Evolutionary conservation across 148 eudicot genomes (phyloP).

Genomic region (Cornus florida): DNA sequence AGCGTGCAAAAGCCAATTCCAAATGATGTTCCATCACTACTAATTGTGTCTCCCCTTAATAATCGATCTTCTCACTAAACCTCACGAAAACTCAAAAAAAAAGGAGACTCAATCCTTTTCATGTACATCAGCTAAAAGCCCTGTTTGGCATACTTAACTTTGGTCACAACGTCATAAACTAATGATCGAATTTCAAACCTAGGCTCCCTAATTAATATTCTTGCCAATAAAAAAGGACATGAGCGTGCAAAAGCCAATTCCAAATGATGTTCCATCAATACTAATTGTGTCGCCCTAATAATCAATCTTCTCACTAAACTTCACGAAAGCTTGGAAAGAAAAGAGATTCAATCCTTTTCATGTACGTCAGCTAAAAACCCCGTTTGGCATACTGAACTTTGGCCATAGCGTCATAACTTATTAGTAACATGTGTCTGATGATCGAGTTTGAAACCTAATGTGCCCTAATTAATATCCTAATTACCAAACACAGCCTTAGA

Average conservation of each 20-base stretch:
- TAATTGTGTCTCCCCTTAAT: neutral
- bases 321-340: neutral
- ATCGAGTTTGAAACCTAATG: constrained; percentile 30
- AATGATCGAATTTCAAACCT: constrained; percentile 36
- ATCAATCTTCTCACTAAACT: constrained; percentile 1
- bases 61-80: constrained; percentile 1
- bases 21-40: constrained; percentile 10
- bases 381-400: neutral
- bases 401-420: neutral
- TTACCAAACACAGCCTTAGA: constrained; percentile 21
- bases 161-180: neutral
- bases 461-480: constrained; percentile 11
- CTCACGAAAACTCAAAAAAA: constrained; percentile 1
- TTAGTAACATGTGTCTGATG: constrained; percentile 29
- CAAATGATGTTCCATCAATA: constrained; percentile 10
- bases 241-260: constrained; percentile 16
- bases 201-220: constrained; percentile 14
- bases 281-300: neutral
- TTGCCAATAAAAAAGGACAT: constrained; percentile 24
- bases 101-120: constrained; percentile 8
- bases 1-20: constrained; percentile 17
- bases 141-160: neutral
- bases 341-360: constrained; percentile 10
- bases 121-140: neutral
- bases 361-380: neutral